phyloP scores from a whole-genome alignment of 2,329 filamentous ascomycete species.

The Drechslerella dactyloides region DNA sequence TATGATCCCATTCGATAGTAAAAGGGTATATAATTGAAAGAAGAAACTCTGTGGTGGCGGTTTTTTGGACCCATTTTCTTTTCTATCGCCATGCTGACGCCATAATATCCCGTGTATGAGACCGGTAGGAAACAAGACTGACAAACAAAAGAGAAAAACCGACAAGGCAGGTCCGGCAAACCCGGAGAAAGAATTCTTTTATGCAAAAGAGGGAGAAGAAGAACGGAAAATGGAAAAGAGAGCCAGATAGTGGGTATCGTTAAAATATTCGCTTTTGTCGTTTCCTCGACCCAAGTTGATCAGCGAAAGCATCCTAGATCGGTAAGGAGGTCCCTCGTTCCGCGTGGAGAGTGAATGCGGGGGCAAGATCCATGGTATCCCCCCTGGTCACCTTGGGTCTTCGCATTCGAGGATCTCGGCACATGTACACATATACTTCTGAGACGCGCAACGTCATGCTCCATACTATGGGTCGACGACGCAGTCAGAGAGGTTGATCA shows the following conservation, averaged over 20 bases:
- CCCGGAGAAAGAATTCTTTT: background rate
- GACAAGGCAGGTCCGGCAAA: background rate
- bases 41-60: conserved; percentile 1
- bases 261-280: conserved; percentile 2
- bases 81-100: conserved; percentile 32
- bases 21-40: background rate
- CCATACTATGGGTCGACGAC: conserved; percentile 64
- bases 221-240: background rate
- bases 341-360: no score
- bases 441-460: background rate
- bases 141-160: background rate
- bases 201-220: background rate
- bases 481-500: conserved; percentile 94
- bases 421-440: background rate
- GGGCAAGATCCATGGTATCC: background rate
- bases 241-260: conserved; percentile 5
- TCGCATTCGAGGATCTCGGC: no score
- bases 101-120: conserved; percentile 29
- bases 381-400: no score
- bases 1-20: conserved; percentile 1
- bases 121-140: conserved; percentile 17
- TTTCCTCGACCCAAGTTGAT: background rate
- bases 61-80: conserved; percentile 21
- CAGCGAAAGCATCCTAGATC: no score
- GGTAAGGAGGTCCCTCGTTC: no score